Base-by-base conservation (phyloP, 768 basidiomycete genomes). In the Peribolospora baueri region DNA sequence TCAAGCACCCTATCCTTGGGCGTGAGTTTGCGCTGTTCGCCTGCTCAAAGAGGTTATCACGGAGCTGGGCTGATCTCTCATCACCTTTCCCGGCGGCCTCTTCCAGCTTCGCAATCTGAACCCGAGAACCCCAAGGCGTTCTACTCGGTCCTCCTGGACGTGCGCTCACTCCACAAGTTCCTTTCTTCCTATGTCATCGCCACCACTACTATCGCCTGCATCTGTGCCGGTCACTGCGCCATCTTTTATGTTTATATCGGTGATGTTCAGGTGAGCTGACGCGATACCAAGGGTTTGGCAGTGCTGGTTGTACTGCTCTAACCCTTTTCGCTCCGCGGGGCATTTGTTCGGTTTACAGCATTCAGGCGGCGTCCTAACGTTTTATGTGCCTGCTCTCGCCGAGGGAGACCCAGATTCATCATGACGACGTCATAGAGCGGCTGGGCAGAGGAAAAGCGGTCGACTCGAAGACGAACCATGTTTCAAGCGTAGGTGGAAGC, bases 241-340 rank as follows among this genome's bases (percentile, higher is more conserved):
- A 87, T 88, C 60, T 73, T 87, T 52, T 88, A 87, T 59, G 84
- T 87, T 54, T 88, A 87, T 63, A 80, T 87, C 48, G 85, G 85
- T 7, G 79, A 84, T 41, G 25, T 25, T 25, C 25, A 25, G 25
- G 25, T 25, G 25, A 25, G 25, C 25, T 25, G 25, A 1, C 25
- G 25, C 25, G 25, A 25, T 25, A 1, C 25, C 25, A 25, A 25
- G 25, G 25, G 25, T 25, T 25, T 25, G 25, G 25, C 25, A 25
- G 1, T 25, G 25, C 25, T 25, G 25, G 1, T 25, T 25, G 25
- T 25, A 25, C 25, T 25, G 25, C 25, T 25, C 25, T 25, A 25
- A 25, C 25, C 25, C 25, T 25, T 25, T 25, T 25, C 25, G 25
- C 25, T 25, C 25, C 25, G 25, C 25, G 25, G 25, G 25, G 25